Conservation (phyloP, 441 rosid species). For the Populus hybrid region DNA sequence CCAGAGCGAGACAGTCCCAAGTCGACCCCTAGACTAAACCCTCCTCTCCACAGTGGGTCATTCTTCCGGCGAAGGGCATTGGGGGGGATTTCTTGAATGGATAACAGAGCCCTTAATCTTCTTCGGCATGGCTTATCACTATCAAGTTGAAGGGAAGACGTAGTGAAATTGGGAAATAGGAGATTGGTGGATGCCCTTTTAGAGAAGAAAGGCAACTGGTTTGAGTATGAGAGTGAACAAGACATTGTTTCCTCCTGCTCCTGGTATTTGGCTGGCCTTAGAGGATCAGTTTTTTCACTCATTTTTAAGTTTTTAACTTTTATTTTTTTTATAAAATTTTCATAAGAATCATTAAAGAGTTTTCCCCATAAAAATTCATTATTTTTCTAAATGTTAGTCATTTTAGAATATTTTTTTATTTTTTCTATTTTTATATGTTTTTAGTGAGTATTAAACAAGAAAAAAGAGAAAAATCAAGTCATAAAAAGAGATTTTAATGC, state of each 20-base stretch:
- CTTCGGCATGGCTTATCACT: neutral
- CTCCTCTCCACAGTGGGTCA: constrained; percentile 68
- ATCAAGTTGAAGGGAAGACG: neutral
- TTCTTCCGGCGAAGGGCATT: constrained; percentile 67
- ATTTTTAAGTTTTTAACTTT: too few relatives aligned
- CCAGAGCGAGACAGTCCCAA: constrained; percentile 82
- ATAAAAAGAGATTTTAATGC: too few relatives aligned
- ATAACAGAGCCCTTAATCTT: constrained; percentile 29
- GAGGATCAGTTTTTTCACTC: too few relatives aligned
- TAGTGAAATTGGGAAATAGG: neutral
- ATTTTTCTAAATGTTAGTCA: too few relatives aligned
- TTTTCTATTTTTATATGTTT: too few relatives aligned
- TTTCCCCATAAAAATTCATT: too few relatives aligned
- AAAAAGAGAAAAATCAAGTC: too few relatives aligned
- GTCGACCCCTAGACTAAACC: constrained; percentile 90
- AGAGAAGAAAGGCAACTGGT: neutral
- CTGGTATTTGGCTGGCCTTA: neutral
- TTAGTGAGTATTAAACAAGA: too few relatives aligned
- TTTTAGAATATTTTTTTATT: too few relatives aligned
- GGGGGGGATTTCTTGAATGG: constrained; percentile 54
- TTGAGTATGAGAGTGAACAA: neutral
- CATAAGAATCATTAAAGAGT: too few relatives aligned
- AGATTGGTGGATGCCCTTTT: neutral
- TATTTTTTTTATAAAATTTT: too few relatives aligned
- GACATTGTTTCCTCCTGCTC: neutral